Base-by-base conservation (phyloP, 805 yeast genomes). In the Starmerella sp. region DNA sequence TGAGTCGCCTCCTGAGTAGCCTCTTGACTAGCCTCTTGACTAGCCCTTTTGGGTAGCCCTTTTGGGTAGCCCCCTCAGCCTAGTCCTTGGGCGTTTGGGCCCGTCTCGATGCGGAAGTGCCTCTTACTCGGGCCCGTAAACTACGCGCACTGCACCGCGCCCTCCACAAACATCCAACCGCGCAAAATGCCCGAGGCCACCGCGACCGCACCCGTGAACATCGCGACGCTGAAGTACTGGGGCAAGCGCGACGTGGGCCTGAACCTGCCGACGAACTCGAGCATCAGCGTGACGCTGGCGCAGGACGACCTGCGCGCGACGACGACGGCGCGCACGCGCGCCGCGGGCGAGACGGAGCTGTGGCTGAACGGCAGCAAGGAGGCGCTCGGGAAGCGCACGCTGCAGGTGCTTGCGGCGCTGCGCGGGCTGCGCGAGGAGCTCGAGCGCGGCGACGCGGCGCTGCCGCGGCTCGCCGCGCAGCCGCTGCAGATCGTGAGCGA, bases 181-280 rank as follows among this genome's bases (percentile, higher is more conserved):
- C 22, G 22, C 22, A 37, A 13, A 15, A 59, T 57, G 57, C 52
- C 22, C 37, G 59, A 47, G 38, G 93, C 96, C 9, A 81, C 96
- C 5, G 82, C 86, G 49, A 88, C 97, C 44, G 97, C 98, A 3
- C 98, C 98, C 14, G 98, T 91, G 53, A 91, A 91, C 70, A 91
- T 91, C 70, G 98, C 98, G 82, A 93, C 97, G 41, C 77, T 93
- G 61, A 93, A 93, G 73, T 93, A 93, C 75, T 93, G 99, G 99
- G 99, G 99, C 49, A 93, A 93, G 72, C 80, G 98, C 67, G 97
- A 93, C 71, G 83, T 81, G 59, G 74, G 76, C 48, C 79, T 93
- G 65, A 93, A 93, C 67, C 75, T 93, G 52, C 99, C 99, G 49
- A 93, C 99, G 53, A 93, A 93, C 74, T 86, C 95, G 11, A 89